phyloP scores from a whole-genome alignment of 139 green algal species.

The Micractinium conductrix region DNA sequence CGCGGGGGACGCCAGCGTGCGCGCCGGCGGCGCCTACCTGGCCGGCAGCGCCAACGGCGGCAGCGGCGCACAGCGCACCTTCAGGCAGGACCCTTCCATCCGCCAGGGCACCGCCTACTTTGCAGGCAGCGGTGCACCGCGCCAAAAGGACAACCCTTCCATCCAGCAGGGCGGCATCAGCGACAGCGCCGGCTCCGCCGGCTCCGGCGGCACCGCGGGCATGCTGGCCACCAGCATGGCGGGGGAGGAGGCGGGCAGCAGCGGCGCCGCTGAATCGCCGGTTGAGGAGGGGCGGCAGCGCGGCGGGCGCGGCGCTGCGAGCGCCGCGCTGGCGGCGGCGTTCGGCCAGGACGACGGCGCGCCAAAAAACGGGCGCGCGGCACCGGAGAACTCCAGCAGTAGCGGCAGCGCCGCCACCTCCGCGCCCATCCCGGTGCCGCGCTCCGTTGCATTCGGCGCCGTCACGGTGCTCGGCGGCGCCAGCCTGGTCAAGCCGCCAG shows the following conservation, averaged over 20 bases:
- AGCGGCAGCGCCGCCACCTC: not conserved
- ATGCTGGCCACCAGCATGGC: not conserved
- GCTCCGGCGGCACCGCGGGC: not conserved
- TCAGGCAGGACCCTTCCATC: slow-evolving; percentile 3
- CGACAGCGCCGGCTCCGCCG: not conserved
- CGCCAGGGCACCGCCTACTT: not conserved
- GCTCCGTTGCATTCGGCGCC: slow-evolving; percentile 1
- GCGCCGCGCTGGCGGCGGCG: not conserved
- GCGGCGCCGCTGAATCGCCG: no score
- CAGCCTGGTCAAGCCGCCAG: not conserved
- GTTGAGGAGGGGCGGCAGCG: slow-evolving; percentile 1
- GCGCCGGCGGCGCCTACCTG: not conserved
- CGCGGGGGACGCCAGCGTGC: slow-evolving; percentile 19
- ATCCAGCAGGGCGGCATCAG: not conserved
- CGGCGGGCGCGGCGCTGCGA: not conserved
- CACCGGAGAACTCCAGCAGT: not conserved
- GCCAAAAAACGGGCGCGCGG: slow-evolving; percentile 14
- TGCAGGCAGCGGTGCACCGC: not conserved
- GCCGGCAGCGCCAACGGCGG: not conserved
- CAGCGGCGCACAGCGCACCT: not conserved
- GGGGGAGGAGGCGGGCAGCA: not conserved
- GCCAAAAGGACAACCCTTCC: not conserved
- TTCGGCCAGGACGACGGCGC: not conserved
- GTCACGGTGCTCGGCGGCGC: not conserved
- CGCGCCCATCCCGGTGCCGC: slow-evolving; percentile 28